A percentile compares a stretch with the other conserved stretches of the same genome.
phyloP scores from a whole-genome alignment of 2,329 filamentous ascomycete genomes.

The Lasiodiplodia citricola region DNA sequence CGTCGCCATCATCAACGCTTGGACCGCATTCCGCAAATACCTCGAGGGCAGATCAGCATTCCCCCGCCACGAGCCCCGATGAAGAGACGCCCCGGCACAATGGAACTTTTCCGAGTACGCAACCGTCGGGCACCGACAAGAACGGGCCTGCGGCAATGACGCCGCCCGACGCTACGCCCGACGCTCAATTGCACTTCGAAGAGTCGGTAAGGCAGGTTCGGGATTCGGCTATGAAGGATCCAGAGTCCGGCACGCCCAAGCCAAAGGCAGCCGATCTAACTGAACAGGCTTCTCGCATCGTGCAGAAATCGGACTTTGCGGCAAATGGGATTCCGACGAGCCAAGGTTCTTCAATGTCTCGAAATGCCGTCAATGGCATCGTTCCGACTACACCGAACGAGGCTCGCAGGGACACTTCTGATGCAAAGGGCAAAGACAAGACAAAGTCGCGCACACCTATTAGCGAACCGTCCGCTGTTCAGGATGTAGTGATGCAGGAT shows the following conservation, averaged over 20 bases:
- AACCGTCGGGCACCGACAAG: constrained; percentile 35
- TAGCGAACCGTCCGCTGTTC: neutral
- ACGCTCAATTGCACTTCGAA: constrained; percentile 63
- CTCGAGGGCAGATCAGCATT: constrained; percentile 69
- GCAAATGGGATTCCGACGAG: neutral
- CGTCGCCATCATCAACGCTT: constrained; percentile 68
- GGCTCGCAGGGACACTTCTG: neutral
- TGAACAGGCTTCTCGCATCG: neutral
- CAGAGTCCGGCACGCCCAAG: neutral
- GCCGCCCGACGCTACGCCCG: constrained; percentile 52
- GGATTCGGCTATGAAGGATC: constrained; percentile 32
- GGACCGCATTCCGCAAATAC: constrained; percentile 75
- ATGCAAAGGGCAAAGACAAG: neutral
- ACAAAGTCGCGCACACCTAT: neutral
- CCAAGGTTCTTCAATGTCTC: neutral
- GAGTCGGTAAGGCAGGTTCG: constrained; percentile 55
- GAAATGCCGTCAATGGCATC: neutral
- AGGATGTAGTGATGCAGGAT: constrained; percentile 13
- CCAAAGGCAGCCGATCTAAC: neutral
- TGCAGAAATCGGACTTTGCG: neutral
- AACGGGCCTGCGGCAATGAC: neutral
- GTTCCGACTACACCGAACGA: neutral
- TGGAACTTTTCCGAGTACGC: constrained; percentile 28
- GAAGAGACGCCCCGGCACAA: constrained; percentile 57
- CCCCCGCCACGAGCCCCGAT: constrained; percentile 76